phyloP scores from a whole-genome alignment of 2,329 filamentous ascomycete genomes.

The Diplodia seriata region DNA sequence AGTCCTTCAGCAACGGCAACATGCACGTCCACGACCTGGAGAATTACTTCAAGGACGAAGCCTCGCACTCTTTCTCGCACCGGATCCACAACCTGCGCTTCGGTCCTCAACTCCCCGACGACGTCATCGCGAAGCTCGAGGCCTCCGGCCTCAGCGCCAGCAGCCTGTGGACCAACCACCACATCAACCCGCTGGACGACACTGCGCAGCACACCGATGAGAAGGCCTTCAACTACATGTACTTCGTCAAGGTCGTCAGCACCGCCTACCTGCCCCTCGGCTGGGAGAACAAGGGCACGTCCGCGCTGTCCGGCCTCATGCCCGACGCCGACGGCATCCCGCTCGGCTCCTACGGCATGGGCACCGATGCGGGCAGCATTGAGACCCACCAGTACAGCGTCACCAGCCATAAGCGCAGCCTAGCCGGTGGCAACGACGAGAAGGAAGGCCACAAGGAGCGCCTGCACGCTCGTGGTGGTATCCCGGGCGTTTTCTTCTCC shows the following conservation, averaged over 20 bases:
- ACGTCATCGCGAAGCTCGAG: conserved; percentile 59
- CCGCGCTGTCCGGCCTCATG: conserved; percentile 34
- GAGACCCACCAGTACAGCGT: conserved; percentile 99
- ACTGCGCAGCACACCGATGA: conserved; percentile 79
- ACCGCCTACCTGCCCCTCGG: conserved; percentile 93
- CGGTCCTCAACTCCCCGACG: conserved; percentile 85
- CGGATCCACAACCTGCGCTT: conserved; percentile 88
- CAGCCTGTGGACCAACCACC: conserved; percentile 81
- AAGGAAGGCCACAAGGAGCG: conserved; percentile 92
- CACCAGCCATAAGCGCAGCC: conserved; percentile 91
- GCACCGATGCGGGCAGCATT: conserved; percentile 78
- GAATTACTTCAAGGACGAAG: conserved; percentile 83
- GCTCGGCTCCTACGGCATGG: conserved; percentile 52
- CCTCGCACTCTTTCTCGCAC: conserved; percentile 87
- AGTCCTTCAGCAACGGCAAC: conserved; percentile 94
- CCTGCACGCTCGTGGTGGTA: conserved; percentile 86
- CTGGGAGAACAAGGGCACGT: conserved; percentile 70
- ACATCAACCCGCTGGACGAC: conserved; percentile 87
- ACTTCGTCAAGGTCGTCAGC: conserved; percentile 97
- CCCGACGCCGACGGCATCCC: conserved; percentile 43
- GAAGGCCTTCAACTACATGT: conserved; percentile 95
- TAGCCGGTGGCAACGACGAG: conserved; percentile 81
- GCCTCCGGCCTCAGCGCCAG: conserved; percentile 63
- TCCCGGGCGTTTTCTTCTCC: conserved; percentile 97
- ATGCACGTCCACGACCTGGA: conserved; percentile 98